Base-by-base conservation (phyloP, 2,329 filamentous ascomycete genomes). In the Ophiostoma ulmi region DNA sequence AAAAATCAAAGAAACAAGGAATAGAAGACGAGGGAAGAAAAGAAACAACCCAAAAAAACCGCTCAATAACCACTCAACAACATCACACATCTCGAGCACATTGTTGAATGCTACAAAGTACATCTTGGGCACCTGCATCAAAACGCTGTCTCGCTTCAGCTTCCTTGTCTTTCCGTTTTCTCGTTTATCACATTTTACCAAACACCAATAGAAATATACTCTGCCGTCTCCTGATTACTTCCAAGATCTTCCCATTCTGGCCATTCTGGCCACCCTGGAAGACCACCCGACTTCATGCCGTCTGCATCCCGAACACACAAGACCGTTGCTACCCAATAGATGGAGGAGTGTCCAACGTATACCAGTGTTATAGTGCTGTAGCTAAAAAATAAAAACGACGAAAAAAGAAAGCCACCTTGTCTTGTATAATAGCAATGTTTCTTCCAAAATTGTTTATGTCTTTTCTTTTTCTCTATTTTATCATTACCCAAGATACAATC, bases 221-320 rank as follows among this genome's bases (percentile, higher is more conserved):
- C 26, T 63, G 58, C 58, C 58, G 58, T 63, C 58, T 63, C 58
- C 58, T 63, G 44, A 48, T 20, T 20, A 48, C 44, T 31, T 31
- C 31, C 31, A 31, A 31, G 44, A 52, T 52, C 44, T 5, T 52
- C 44, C 14, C 14, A 17, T 55, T 22, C 48, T 55, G 6, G n/a
- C 48, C 48, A 55, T 55, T 22, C 48, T 58, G 22, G 13, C 52
- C 58, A 63, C 11, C 58, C 52, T 58, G 52, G 22, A n/a, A 58
- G 52, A 63, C 58, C 58, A 63, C 58, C 58, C 26, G 58, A 63
- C 58, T 35, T 52, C 58, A 58, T 58, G 52, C 52, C 52, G 52
- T 58, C 52, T 13, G 52, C 52, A 14, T 58, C n/a, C 52, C 52
- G n/a, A 22, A 2, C 44, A 48, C 44, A 20, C 13, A n/a, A 48